Conservation (phyloP, 108 stramenopile genomes). For the Chaetoceros muelleri region DNA sequence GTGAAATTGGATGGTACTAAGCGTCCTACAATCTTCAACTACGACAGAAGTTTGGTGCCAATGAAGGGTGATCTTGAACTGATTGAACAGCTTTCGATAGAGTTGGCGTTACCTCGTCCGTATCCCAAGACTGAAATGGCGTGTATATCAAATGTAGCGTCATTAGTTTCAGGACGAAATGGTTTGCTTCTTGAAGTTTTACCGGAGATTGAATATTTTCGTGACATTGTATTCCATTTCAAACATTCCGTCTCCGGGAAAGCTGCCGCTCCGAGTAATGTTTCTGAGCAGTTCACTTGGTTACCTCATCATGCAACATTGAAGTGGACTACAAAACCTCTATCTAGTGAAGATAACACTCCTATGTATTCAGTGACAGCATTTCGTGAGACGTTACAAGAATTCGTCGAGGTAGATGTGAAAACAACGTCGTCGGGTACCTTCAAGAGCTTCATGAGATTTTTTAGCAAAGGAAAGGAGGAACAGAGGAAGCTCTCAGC, state of each 20-base stretch:
- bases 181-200: constrained; percentile 88
- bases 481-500: constrained; percentile 73
- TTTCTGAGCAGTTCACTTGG: constrained; percentile 61
- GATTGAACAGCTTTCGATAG: constrained; percentile 71
- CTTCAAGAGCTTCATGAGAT: constrained; percentile 66
- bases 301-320: constrained; percentile 73
- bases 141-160: constrained; percentile 54
- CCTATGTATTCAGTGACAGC: constrained; percentile 62
- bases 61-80: constrained; percentile 71
- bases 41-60: constrained; percentile 61
- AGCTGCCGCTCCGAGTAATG: constrained; percentile 48
- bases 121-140: constrained; percentile 52
- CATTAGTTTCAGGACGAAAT: constrained; percentile 65
- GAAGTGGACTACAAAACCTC: constrained; percentile 55
- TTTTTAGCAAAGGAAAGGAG: constrained; percentile 43
- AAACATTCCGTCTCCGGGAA: constrained; percentile 82
- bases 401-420: constrained; percentile 65
- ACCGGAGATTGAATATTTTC: constrained; percentile 95
- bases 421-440: constrained; percentile 18
- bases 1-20: constrained; percentile 54
- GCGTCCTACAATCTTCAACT: constrained; percentile 82
- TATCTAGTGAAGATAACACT: constrained; percentile 51
- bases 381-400: constrained; percentile 54
- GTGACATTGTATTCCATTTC: constrained; percentile 98
- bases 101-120: constrained; percentile 69